phyloP scores from a whole-genome alignment of 495 filamentous ascomycete species.

The Penicillium desertorum region DNA sequence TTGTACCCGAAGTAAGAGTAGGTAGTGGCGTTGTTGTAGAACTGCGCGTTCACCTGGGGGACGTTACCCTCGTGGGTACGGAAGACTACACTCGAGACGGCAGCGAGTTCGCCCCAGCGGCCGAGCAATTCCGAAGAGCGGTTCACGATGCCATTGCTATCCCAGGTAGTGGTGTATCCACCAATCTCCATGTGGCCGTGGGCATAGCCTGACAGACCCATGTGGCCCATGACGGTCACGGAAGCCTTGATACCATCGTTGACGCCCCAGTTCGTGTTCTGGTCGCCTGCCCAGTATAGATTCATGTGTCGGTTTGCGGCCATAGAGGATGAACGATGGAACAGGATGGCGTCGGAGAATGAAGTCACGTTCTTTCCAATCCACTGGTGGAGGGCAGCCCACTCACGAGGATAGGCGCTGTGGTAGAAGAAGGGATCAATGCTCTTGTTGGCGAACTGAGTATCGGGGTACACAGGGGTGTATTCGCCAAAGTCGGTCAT shows the following conservation, averaged over 20 bases:
- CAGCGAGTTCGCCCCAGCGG: constrained; percentile 28
- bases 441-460: constrained; percentile 26
- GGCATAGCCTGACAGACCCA: constrained; percentile 29
- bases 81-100: constrained; percentile 26
- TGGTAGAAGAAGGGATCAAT: constrained; percentile 24
- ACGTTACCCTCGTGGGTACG: constrained; percentile 31
- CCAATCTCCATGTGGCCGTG: constrained; percentile 28
- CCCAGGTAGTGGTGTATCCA: constrained; percentile 28
- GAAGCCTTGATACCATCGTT: constrained; percentile 31
- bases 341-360: constrained; percentile 25
- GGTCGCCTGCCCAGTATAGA: constrained; percentile 30
- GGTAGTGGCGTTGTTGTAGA: constrained; percentile 27
- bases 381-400: constrained; percentile 26
- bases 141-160: constrained; percentile 22
- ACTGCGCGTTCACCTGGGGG: constrained; percentile 25
- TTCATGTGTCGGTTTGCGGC: constrained; percentile 27
- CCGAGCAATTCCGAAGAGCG: constrained; percentile 27
- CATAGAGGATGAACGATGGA: constrained; percentile 26
- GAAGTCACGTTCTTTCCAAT: constrained; percentile 19
- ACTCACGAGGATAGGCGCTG: constrained; percentile 27
- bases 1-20: constrained; percentile 27
- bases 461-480: constrained; percentile 21
- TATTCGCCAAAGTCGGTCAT: constrained; percentile 32
- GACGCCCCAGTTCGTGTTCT: constrained; percentile 28
- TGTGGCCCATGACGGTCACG: constrained; percentile 28